Base-by-base conservation (phyloP, 208 protist genomes). In the Crithidia acanthocephali region DNA sequence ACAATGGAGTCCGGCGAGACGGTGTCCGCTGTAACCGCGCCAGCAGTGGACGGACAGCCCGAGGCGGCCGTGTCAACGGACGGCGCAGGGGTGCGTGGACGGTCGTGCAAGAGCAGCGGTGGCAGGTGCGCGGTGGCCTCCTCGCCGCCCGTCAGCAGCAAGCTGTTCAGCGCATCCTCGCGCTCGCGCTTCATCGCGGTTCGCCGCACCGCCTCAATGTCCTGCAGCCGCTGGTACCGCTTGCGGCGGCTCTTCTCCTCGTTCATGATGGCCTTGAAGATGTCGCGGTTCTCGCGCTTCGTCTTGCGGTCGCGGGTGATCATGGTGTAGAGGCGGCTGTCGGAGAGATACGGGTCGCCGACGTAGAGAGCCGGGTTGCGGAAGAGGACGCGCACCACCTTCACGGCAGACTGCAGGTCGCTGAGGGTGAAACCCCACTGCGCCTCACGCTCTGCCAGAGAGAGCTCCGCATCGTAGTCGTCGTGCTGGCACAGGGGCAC, bases 271-370 rank as follows among this genome's bases (percentile, higher is more conserved):
- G 74, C 64, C 77, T 93, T 92, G 82, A 93, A 90, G 28, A 87
- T 58, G 3, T 93, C 82, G 10, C 85, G 86, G 79, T 91, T 81
- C 59, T 87, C 83, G 23, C 84, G 85, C 53, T 95, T 95, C 27
- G 75, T 88, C 57, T 91, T 81, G 63, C 86, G 93, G 53, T 90
- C 87, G 52, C 93, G 90, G 2, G 86, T 95, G 76, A 97, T 97
- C 91, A 95, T 95, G 8, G 88, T 95, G 82, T 95, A 96, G 47
- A 97, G 87, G 28, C 93, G 86, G 53, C 87, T 95, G 63, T 94
- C 91, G 25, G 75, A 68, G 8, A 97, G 82, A 64, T 93, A 91
- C 3, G 81, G 76, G 66, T 95, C 90, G 28, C 87, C 84, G 28
- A 96, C 77, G 68, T 92, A 97, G 47, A 97, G 79, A 20, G 81